These are phyloP conservation scores for Nepenthes gracilis DNA, from an alignment of 148 eudicot species.

Conservation along the genomic window DNA sequence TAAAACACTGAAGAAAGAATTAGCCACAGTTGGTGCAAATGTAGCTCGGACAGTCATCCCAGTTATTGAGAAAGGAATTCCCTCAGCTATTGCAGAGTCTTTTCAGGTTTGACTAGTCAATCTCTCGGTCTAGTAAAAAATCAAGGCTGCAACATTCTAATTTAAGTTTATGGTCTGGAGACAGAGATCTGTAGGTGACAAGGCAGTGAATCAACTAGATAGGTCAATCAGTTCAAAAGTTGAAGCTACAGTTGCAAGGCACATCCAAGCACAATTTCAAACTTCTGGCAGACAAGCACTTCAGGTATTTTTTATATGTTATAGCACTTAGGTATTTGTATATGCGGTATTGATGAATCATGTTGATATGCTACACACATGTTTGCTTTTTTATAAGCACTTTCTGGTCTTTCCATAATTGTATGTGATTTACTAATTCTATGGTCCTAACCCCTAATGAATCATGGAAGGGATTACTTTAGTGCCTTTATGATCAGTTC, in stretches of 20 bases:
- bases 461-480: too few relatives aligned
- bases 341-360: not conserved
- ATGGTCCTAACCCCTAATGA: too few relatives aligned
- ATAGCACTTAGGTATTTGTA: not conserved
- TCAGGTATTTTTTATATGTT: constrained; percentile 33
- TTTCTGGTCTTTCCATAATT: too few relatives aligned
- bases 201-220: constrained; percentile 78
- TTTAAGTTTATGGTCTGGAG: constrained; percentile 11
- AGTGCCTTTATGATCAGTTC: too few relatives aligned
- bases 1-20: constrained; percentile 71
- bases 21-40: constrained; percentile 51
- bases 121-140: not conserved
- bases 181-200: constrained; percentile 88
- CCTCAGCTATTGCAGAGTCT: constrained; percentile 57
- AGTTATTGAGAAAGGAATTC: constrained; percentile 53
- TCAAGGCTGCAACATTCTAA: not conserved
- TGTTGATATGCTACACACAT: not conserved
- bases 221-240: constrained; percentile 68
- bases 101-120: constrained; percentile 61
- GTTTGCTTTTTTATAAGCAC: not conserved
- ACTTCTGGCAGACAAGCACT: constrained; percentile 92
- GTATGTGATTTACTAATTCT: too few relatives aligned
- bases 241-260: constrained; percentile 73
- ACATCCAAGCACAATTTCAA: constrained; percentile 82
- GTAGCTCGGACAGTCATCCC: constrained; percentile 71